Evolutionary conservation across 1,139 yeast species (phyloP).

Genomic region (Debaryomyces fabryi): DNA sequence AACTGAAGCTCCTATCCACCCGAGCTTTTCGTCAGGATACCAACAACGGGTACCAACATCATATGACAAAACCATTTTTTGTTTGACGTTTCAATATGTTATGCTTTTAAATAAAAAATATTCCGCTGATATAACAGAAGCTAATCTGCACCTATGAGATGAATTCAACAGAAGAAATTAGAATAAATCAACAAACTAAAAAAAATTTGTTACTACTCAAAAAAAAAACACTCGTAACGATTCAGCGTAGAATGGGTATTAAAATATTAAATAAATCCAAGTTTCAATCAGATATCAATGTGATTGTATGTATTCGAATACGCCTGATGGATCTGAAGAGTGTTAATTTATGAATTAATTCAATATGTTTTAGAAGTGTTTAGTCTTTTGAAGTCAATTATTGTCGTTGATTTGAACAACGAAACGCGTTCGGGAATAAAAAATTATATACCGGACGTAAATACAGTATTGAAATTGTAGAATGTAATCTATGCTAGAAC

Average conservation of each 20-base stretch:
- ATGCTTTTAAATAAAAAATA: not conserved
- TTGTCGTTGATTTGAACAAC: constrained; percentile 13
- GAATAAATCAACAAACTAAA: constrained; percentile 3
- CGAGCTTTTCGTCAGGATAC: constrained; percentile 86
- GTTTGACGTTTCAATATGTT: not conserved
- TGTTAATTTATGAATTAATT: not conserved
- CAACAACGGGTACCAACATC: constrained; percentile 69
- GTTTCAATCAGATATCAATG: not conserved
- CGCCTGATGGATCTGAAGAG: constrained; percentile 1
- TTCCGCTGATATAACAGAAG: not conserved
- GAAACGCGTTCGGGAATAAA: constrained; percentile 10
- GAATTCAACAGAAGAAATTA: constrained; percentile 1
- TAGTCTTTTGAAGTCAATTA: constrained; percentile 1
- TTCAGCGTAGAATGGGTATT: not conserved
- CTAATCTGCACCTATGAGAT: constrained; percentile 1
- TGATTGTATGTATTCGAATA: not conserved
- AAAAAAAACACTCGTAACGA: constrained; percentile 5
- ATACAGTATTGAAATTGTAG: not conserved
- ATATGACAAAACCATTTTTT: constrained; percentile 29
- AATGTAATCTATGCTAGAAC: not conserved
- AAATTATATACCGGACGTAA: constrained; percentile 7
- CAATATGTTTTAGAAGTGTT: constrained; percentile 8
- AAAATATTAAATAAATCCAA: constrained; percentile 1
- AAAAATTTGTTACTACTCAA: constrained; percentile 1
- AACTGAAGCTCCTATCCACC: constrained; percentile 92